Conservation (phyloP, 2,329 filamentous ascomycete genomes). For the Chalaropsis ovoidea region DNA sequence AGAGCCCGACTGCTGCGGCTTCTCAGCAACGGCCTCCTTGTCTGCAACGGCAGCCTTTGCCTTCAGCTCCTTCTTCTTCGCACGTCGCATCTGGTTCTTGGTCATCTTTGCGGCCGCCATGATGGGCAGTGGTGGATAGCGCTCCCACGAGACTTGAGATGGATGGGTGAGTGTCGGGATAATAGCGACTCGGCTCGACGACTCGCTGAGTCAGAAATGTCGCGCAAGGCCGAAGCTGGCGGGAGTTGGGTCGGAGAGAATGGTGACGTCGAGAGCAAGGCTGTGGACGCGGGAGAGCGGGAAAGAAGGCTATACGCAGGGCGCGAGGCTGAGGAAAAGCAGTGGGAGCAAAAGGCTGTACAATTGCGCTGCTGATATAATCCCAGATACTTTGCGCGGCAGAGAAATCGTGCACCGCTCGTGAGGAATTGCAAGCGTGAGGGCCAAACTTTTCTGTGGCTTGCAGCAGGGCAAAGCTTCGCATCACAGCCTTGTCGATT, state of each 20-base stretch:
- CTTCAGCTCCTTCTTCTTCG: slow-evolving; percentile 93
- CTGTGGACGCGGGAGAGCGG: too few species aligned
- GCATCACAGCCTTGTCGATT: slow-evolving; percentile 7
- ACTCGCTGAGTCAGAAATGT: neutral
- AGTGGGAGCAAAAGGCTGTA: too few species aligned
- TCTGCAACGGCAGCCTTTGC: slow-evolving; percentile 38
- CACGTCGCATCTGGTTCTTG: slow-evolving; percentile 88
- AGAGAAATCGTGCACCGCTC: neutral
- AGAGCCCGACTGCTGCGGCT: neutral
- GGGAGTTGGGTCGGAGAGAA: neutral
- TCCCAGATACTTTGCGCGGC: neutral
- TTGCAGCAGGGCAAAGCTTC: neutral
- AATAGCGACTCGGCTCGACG: neutral
- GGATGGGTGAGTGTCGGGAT: neutral
- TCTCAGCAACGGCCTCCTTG: neutral
- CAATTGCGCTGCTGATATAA: neutral
- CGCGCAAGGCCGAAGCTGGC: neutral
- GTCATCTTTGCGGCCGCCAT: slow-evolving; percentile 65
- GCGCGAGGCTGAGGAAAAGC: too few species aligned
- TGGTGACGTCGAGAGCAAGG: neutral
- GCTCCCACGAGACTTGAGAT: neutral
- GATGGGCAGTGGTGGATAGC: slow-evolving; percentile 30
- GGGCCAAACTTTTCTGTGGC: slow-evolving; percentile 1
- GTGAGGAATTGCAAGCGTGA: neutral
- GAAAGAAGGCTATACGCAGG: too few species aligned